These are phyloP conservation scores for Scutellaria baicalensis DNA, from an alignment of 257 asterid genomes.

Conservation along the genomic window DNA sequence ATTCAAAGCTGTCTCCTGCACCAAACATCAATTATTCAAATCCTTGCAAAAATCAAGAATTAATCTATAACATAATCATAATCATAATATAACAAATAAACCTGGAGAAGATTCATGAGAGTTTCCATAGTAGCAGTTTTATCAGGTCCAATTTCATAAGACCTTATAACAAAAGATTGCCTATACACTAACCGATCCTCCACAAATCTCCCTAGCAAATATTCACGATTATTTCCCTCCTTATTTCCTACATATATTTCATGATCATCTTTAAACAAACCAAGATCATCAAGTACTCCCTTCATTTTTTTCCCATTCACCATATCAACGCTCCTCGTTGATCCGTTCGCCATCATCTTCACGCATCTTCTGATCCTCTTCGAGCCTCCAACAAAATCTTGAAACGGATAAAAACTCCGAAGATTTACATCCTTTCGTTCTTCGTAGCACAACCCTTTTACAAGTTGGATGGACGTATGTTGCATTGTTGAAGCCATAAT, in stretches of 20 bases:
- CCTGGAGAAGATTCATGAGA: slow-evolving; percentile 89
- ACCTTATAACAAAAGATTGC: slow-evolving; percentile 73
- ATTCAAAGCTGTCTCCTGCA: slow-evolving; percentile 79
- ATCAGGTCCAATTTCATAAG: slow-evolving; percentile 95
- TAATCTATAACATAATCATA: too few species aligned
- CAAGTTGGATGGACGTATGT: too few species aligned
- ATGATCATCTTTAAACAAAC: neutral
- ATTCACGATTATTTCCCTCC: slow-evolving; percentile 26
- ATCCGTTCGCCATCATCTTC: slow-evolving; percentile 27
- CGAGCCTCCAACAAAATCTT: neutral
- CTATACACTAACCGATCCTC: slow-evolving; percentile 55
- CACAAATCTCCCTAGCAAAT: slow-evolving; percentile 53
- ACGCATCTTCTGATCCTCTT: neutral
- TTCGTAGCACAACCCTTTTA: too few species aligned
- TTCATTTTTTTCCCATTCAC: slow-evolving; percentile 61
- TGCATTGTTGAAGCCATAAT: too few species aligned
- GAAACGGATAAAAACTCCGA: too few species aligned
- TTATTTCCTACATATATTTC: too few species aligned
- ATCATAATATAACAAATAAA: neutral
- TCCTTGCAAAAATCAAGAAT: too few species aligned
- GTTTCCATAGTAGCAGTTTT: slow-evolving; percentile 92
- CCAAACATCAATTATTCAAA: too few species aligned
- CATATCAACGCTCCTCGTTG: slow-evolving; percentile 2
- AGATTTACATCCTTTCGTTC: too few species aligned
- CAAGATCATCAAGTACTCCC: slow-evolving; percentile 36